These are phyloP conservation scores for Wallacemonas collosoma DNA, from an alignment of 208 protist genomes.

Conservation along the genomic window DNA sequence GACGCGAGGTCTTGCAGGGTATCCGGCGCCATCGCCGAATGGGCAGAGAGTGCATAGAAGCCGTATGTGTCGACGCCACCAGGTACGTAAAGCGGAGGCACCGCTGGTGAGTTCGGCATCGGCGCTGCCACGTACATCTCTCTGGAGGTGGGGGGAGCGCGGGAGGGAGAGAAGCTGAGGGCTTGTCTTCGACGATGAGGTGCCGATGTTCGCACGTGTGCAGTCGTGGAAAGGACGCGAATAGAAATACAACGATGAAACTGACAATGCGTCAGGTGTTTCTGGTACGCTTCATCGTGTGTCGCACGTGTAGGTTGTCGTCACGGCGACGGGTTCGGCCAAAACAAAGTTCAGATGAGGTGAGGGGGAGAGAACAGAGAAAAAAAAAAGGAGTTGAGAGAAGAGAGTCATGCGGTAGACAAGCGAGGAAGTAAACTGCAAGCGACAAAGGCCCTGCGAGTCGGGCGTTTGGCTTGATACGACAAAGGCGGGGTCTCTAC, in stretches of 20 bases:
- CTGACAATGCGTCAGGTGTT: too few species aligned
- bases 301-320: too few species aligned
- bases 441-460: too few species aligned
- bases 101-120: slow-evolving; percentile 13
- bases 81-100: slow-evolving; percentile 13
- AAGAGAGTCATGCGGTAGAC: background rate
- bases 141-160: background rate
- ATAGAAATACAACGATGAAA: too few species aligned
- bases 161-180: background rate
- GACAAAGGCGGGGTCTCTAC: too few species aligned
- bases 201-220: too few species aligned
- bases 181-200: background rate
- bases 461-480: too few species aligned
- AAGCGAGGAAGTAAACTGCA: background rate
- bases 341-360: too few species aligned
- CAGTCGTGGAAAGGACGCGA: too few species aligned
- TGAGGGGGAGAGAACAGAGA: background rate
- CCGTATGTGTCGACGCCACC: slow-evolving; percentile 23
- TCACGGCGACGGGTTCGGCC: too few species aligned
- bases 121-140: slow-evolving; percentile 12
- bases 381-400: background rate
- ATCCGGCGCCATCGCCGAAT: slow-evolving; percentile 1
- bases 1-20: background rate
- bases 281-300: too few species aligned
- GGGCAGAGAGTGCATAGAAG: slow-evolving; percentile 23